Evolutionary conservation across 441 rosid species (phyloP).

Genomic region (Gossypium aridum): DNA sequence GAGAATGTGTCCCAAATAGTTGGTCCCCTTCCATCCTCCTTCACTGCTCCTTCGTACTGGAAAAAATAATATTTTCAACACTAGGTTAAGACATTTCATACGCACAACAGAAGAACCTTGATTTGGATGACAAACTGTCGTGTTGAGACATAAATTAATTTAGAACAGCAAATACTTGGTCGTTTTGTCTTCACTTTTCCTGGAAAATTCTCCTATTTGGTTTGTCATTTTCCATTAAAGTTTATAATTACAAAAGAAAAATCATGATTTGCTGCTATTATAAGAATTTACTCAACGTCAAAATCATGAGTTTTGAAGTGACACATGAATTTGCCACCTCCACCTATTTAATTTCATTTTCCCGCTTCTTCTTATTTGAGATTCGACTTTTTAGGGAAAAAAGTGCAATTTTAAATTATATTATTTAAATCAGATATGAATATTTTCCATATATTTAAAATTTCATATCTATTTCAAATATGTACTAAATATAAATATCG

Average conservation of each 20-base stretch:
- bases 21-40: slow-evolving; percentile 79
- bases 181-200: neutral
- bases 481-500: no score
- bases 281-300: neutral
- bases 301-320: neutral
- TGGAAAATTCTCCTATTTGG: neutral
- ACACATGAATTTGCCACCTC: neutral
- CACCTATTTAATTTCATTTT: neutral
- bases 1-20: slow-evolving; percentile 90
- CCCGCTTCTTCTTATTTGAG: neutral
- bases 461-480: no score
- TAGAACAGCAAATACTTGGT: neutral
- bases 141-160: neutral
- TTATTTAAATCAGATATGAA: neutral
- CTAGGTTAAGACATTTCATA: neutral
- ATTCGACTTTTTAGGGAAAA: neutral
- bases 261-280: neutral
- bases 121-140: neutral
- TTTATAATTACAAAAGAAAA: neutral
- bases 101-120: neutral
- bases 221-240: neutral
- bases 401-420: neutral
- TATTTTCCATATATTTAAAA: neutral
- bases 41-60: slow-evolving; percentile 93
- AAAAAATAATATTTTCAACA: neutral